Evolutionary conservation across 371 early-diverging fungal genomes (phyloP), one percentile per base, ranked within the genome.

Genomic region (Lichtheimia ramosa): DNA sequence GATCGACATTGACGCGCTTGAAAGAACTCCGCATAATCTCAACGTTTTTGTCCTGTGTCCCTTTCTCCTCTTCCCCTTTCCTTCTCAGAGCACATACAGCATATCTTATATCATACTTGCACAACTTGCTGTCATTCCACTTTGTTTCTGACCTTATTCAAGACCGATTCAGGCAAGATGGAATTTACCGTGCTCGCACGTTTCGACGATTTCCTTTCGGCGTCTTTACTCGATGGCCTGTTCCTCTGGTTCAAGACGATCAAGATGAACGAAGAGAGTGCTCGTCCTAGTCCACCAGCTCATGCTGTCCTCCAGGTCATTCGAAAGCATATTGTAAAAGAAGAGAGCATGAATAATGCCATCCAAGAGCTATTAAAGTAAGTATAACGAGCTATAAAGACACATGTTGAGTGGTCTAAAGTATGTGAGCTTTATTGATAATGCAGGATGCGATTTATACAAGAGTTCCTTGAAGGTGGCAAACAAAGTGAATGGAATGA

Each of bases 131-230:
- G n/a, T n/a, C n/a, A n/a, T 3, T 27, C 27, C 27, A 27, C 34
- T 34, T 34, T 6, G 6, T 10, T 34, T 34, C 10, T 0, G 34
- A 34, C 34, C 10, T 34, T 8, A 34, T 8, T 34, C 34, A 34
- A 34, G 34, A 34, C 2, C 34, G 34, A 34, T 10, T 34, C 34
- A 34, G 34, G 34, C 46, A 88, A 60, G 56, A 65, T 78, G 79
- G 69, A 79, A 49, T 75, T 75, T 43, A 62, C 70, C 21, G 59
- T 85, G 24, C 73, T 89, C 40, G 85, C 89, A 15, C 73, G 74
- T 28, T 83, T 82, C 64, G 89, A 89, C 75, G 89, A 89, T 75
- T 61, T 89, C 21, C 69, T 89, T 48, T 81, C 84, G 43, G 88
- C 88, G 63, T 65, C 88, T 20, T 74, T 89, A 48, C 69, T 89